Evolutionary conservation across 768 basidiomycete genomes (phyloP).

Genomic region (Boletus coccyginus): DNA sequence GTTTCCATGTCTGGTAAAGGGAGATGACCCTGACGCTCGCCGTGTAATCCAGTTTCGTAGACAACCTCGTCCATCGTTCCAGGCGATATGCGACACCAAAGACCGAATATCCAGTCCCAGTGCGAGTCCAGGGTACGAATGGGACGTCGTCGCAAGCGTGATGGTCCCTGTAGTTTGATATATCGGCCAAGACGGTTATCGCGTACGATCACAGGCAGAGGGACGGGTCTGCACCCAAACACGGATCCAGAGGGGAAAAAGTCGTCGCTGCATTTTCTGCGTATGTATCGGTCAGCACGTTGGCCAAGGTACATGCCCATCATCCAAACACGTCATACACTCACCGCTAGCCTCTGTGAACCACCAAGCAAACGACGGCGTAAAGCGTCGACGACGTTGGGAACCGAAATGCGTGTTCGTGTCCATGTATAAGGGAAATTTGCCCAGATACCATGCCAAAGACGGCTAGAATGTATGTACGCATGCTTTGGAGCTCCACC

Average conservation of each 20-base stretch:
- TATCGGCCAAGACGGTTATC: slow-evolving; percentile 8
- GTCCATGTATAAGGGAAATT: slow-evolving; percentile 12
- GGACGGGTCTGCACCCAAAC: slow-evolving; percentile 2
- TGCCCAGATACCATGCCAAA: slow-evolving; percentile 17
- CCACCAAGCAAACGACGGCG: no score
- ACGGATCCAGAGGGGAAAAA: not conserved
- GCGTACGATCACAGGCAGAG: not conserved
- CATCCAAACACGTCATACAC: not conserved
- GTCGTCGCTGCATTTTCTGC: not conserved
- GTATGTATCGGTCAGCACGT: slow-evolving; percentile 2
- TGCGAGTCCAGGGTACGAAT: not conserved
- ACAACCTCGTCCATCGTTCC: not conserved
- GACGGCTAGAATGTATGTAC: slow-evolving; percentile 5
- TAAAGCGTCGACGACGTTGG: not conserved
- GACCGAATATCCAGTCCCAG: not conserved
- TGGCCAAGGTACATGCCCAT: not conserved
- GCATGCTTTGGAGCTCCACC: no score
- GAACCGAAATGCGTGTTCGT: not conserved
- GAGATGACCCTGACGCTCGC: not conserved
- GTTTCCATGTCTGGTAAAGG: not conserved
- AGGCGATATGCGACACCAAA: not conserved
- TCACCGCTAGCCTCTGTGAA: not conserved
- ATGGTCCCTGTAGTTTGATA: not conserved
- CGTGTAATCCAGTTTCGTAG: no score
- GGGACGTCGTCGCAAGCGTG: not conserved